phyloP scores from a whole-genome alignment of 2,329 filamentous ascomycete genomes.

The Curvularia sp. region DNA sequence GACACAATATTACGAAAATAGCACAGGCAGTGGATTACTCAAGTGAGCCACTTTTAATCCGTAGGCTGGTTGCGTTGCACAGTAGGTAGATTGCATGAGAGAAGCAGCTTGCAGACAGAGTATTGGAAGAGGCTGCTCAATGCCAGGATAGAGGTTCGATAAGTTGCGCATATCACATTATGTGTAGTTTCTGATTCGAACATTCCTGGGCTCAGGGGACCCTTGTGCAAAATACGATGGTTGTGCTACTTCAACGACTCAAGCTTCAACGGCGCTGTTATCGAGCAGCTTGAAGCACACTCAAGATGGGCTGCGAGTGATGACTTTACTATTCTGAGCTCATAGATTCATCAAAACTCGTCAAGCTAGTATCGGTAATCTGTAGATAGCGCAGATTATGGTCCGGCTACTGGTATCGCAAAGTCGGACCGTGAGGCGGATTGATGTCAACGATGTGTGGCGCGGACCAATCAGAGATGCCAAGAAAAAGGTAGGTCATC shows the following conservation, averaged over 20 bases:
- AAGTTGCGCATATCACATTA: too few species aligned
- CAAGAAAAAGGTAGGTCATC: conserved; percentile 29
- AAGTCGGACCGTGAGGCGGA: conserved; percentile 12
- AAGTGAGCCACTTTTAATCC: not conserved
- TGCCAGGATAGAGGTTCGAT: too few species aligned
- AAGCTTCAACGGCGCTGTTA: not conserved
- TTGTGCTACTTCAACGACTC: not conserved
- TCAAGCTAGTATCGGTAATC: not conserved
- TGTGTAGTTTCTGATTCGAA: too few species aligned
- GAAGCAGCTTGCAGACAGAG: not conserved
- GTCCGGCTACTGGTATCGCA: conserved; percentile 3
- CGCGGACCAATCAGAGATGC: conserved; percentile 29
- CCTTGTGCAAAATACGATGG: not conserved
- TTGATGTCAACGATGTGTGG: conserved; percentile 34
- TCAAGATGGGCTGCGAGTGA: not conserved
- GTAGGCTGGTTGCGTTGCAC: not conserved
- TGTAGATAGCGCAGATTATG: not conserved
- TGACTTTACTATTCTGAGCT: not conserved
- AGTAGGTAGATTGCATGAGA: not conserved
- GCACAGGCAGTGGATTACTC: not conserved
- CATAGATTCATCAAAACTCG: not conserved
- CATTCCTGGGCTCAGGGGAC: too few species aligned
- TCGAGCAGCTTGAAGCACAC: not conserved
- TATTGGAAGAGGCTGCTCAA: not conserved
- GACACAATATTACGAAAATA: not conserved